These are phyloP conservation scores for Simmondsia chinensis DNA, from an alignment of 148 eudicot genomes.

Conservation along the genomic window DNA sequence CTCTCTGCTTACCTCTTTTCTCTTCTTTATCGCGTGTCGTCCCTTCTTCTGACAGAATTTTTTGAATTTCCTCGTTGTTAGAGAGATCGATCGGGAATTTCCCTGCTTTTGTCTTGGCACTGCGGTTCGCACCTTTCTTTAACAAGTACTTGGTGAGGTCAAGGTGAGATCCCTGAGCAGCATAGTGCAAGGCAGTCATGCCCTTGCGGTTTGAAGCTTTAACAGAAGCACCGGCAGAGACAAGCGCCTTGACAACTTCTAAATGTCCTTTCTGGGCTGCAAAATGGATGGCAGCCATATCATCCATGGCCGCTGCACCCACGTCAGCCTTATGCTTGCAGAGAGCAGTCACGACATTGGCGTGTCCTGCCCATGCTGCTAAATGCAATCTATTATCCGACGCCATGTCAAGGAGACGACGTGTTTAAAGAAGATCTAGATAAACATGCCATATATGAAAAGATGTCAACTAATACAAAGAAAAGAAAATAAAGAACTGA, in stretches of 20 bases:
- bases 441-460: too few species aligned
- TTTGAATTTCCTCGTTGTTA: conserved; percentile 57
- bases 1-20: conserved; percentile 18
- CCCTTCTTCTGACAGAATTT: conserved; percentile 38
- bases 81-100: conserved; percentile 77
- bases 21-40: conserved; percentile 19
- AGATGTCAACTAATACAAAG: too few species aligned
- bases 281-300: conserved; percentile 93
- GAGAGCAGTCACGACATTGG: conserved; percentile 54
- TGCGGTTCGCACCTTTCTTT: conserved; percentile 59
- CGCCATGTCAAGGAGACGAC: conserved; percentile 32
- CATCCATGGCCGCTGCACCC: conserved; percentile 96
- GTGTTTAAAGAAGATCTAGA: too few species aligned
- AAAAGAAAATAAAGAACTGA: too few species aligned
- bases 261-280: conserved; percentile 93
- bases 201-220: conserved; percentile 81
- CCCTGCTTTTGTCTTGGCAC: conserved; percentile 73
- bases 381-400: conserved; percentile 62
- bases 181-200: conserved; percentile 85
- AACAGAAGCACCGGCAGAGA: conserved; percentile 58
- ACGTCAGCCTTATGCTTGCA: conserved; percentile 89
- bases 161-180: conserved; percentile 77
- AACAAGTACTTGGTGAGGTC: conserved; percentile 78
- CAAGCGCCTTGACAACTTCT: conserved; percentile 59
- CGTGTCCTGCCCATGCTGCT: conserved; percentile 97